phyloP scores from a whole-genome alignment of 345 rosid genomes.

The Jatropha curcas region DNA sequence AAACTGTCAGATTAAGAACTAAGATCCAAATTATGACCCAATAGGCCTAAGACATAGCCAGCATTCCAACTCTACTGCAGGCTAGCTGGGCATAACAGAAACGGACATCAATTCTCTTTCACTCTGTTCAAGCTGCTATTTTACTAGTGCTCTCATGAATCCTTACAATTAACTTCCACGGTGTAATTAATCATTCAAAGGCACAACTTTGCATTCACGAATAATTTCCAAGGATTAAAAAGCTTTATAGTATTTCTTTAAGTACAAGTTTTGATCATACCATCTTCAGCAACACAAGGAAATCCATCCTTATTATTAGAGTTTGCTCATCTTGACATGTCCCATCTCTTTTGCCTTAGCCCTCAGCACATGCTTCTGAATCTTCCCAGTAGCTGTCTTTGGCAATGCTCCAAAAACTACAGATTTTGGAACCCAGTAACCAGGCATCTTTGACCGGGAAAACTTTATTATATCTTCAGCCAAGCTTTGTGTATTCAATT shows the following conservation, averaged over 20 bases:
- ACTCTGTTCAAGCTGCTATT: background rate
- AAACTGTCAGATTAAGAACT: background rate
- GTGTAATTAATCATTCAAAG: background rate
- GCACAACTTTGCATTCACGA: background rate
- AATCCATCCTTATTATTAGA: constrained; percentile 24
- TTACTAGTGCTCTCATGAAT: background rate
- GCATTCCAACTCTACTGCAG: background rate
- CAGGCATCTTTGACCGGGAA: constrained; percentile 67
- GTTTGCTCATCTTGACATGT: constrained; percentile 58
- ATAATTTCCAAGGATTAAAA: background rate
- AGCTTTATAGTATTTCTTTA: background rate
- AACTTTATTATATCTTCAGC: constrained; percentile 71
- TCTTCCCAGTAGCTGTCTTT: constrained; percentile 91
- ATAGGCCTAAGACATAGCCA: background rate
- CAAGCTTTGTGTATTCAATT: constrained; percentile 34
- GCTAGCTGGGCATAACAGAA: background rate
- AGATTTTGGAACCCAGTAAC: constrained; percentile 86
- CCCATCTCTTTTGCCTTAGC: constrained; percentile 79
- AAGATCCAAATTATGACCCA: background rate
- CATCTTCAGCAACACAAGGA: background rate
- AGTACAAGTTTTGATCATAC: background rate
- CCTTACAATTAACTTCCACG: background rate
- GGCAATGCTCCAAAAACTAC: constrained; percentile 82
- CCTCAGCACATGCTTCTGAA: constrained; percentile 81
- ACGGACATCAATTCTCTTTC: too few species aligned